Conservation (phyloP, 345 rosid species). For the Eucalyptus microcorys region DNA sequence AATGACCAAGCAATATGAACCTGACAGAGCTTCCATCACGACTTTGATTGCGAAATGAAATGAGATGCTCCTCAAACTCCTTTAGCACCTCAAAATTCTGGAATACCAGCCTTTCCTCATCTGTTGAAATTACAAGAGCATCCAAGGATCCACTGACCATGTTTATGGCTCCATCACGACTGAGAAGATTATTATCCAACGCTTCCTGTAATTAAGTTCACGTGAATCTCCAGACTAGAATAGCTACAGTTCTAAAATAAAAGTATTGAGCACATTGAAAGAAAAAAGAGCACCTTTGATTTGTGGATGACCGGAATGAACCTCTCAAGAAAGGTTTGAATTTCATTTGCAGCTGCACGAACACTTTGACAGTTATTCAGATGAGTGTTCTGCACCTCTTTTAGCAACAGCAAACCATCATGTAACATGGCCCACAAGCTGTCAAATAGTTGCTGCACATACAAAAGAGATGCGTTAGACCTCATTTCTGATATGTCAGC, state of each 20-base stretch:
- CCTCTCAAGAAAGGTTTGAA: slow-evolving; percentile 40
- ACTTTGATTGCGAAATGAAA: slow-evolving; percentile 15
- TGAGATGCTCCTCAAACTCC: slow-evolving; percentile 47
- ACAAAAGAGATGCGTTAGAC: not conserved
- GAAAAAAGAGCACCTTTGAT: slow-evolving; percentile 48
- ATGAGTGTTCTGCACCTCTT: slow-evolving; percentile 46
- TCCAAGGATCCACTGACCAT: slow-evolving; percentile 6
- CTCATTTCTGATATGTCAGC: not conserved
- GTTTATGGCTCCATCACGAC: slow-evolving; percentile 17
- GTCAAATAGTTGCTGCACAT: slow-evolving; percentile 68
- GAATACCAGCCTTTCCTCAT: slow-evolving; percentile 27
- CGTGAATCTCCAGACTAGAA: not conserved
- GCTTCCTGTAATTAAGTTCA: slow-evolving; percentile 41
- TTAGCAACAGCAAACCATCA: slow-evolving; percentile 54
- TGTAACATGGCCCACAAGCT: slow-evolving; percentile 27
- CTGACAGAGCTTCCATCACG: slow-evolving; percentile 29
- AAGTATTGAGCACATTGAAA: not conserved
- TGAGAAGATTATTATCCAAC: slow-evolving; percentile 54
- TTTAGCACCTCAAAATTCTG: slow-evolving; percentile 51
- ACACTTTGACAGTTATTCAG: slow-evolving; percentile 40
- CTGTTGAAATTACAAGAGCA: slow-evolving; percentile 33
- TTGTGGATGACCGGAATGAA: slow-evolving; percentile 33
- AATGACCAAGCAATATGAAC: slow-evolving; percentile 32
- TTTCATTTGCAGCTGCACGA: slow-evolving; percentile 26
- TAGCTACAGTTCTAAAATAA: not conserved